Evolutionary conservation across 495 filamentous ascomycete genomes (phyloP).

Genomic region (Penicillium malachiteum): DNA sequence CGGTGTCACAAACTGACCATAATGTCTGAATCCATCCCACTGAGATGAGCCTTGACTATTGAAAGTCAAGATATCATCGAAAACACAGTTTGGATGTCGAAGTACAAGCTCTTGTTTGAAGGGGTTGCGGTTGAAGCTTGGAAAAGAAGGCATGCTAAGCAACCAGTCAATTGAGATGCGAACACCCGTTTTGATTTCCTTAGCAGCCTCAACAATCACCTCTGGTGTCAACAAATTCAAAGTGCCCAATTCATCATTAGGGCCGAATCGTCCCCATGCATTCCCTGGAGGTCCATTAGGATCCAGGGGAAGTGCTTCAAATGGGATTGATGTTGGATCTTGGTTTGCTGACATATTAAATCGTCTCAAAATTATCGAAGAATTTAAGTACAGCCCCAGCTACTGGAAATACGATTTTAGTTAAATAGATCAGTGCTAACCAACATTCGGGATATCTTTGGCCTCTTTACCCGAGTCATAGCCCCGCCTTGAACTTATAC

Average conservation of each 20-base stretch:
- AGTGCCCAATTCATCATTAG: slow-evolving; percentile 48
- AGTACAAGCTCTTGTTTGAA: slow-evolving; percentile 40
- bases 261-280: slow-evolving; percentile 53
- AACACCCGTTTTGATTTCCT: slow-evolving; percentile 53
- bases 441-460: background rate
- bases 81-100: slow-evolving; percentile 38
- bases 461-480: background rate
- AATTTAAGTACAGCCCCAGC: background rate
- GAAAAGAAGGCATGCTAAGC: slow-evolving; percentile 36
- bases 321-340: slow-evolving; percentile 19
- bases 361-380: background rate
- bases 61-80: slow-evolving; percentile 57
- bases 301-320: slow-evolving; percentile 49
- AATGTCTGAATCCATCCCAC: slow-evolving; percentile 55
- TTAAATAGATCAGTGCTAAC: background rate
- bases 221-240: slow-evolving; percentile 53
- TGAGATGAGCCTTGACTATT: slow-evolving; percentile 46
- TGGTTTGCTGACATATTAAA: slow-evolving; percentile 7
- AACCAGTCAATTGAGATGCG: slow-evolving; percentile 51
- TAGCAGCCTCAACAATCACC: slow-evolving; percentile 46
- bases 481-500: slow-evolving; percentile 1
- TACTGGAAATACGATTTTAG: background rate
- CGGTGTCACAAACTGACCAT: slow-evolving; percentile 20
- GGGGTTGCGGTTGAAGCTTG: slow-evolving; percentile 34
- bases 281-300: slow-evolving; percentile 46